Evolutionary conservation across 2,329 filamentous ascomycete species (phyloP).

Genomic region (Aspergillus pseudoviridinutans): DNA sequence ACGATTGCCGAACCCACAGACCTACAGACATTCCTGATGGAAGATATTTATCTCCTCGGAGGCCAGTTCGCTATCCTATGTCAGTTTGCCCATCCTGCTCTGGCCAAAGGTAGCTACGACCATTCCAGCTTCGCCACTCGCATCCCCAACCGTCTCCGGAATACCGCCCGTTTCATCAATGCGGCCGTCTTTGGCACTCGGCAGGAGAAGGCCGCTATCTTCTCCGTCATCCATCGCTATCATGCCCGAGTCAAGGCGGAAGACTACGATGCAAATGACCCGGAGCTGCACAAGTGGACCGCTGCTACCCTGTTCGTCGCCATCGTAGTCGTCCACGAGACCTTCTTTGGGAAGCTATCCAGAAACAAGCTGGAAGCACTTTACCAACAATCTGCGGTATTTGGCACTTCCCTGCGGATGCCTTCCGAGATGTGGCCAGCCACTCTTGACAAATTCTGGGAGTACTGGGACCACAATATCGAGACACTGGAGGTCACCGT

Average conservation of each 20-base stretch:
- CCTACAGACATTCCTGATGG: not conserved
- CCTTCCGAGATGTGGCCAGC: conserved; percentile 28
- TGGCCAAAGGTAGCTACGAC: conserved; percentile 22
- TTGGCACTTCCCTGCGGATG: conserved; percentile 17
- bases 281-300: conserved; percentile 27
- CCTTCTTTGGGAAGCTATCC: conserved; percentile 19
- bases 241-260: conserved; percentile 22
- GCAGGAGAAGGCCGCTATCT: conserved; percentile 23
- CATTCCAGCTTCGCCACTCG: conserved; percentile 24
- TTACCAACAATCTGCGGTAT: conserved; percentile 12
- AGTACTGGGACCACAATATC: conserved; percentile 28
- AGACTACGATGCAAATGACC: conserved; percentile 24
- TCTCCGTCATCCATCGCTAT: conserved; percentile 21
- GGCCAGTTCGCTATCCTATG: conserved; percentile 20
- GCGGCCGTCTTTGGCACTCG: conserved; percentile 21
- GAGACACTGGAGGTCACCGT: conserved; percentile 22
- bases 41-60: conserved; percentile 11
- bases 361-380: conserved; percentile 5
- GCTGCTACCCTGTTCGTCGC: conserved; percentile 26
- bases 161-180: conserved; percentile 23
- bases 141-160: conserved; percentile 21
- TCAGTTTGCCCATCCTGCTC: conserved; percentile 24
- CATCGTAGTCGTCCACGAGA: conserved; percentile 22
- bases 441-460: conserved; percentile 22
- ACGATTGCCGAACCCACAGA: conserved; percentile 2